These are phyloP conservation scores for Calonectria naviculata DNA, from an alignment of 2,329 filamentous ascomycete genomes.

Conservation along the genomic window DNA sequence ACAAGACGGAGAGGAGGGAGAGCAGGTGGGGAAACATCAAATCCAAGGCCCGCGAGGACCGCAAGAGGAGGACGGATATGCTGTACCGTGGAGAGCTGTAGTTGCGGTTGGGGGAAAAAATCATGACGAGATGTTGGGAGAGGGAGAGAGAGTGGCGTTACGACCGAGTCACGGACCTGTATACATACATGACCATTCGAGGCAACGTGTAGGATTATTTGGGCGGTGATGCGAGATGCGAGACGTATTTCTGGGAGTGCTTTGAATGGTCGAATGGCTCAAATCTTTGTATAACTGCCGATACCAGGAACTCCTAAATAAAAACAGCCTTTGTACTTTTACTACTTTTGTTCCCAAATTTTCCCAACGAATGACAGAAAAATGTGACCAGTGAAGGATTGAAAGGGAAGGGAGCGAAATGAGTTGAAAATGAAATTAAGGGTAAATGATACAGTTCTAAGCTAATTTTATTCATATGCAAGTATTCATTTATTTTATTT, in stretches of 20 bases:
- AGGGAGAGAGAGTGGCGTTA: conserved; percentile 8
- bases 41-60: conserved; percentile 65
- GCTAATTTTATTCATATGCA: neutral
- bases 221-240: conserved; percentile 21
- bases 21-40: conserved; percentile 68
- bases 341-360: neutral
- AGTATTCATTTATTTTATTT: neutral
- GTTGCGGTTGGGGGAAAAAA: conserved; percentile 1
- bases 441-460: neutral
- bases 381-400: neutral
- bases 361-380: neutral
- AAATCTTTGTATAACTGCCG: conserved; percentile 37
- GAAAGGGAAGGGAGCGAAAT: neutral
- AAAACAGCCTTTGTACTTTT: conserved; percentile 31
- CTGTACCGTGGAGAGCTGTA: conserved; percentile 64
- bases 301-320: conserved; percentile 36
- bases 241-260: conserved; percentile 26
- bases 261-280: conserved; percentile 21
- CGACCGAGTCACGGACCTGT: conserved; percentile 29
- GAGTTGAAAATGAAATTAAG: neutral
- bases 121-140: neutral
- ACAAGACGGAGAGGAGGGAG: conserved; percentile 59
- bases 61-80: conserved; percentile 63
- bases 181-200: conserved; percentile 32
- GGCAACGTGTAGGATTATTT: conserved; percentile 39